Evolutionary conservation across 2,329 filamentous ascomycete species (phyloP).

Genomic region (Rasamsonia emersonii): DNA sequence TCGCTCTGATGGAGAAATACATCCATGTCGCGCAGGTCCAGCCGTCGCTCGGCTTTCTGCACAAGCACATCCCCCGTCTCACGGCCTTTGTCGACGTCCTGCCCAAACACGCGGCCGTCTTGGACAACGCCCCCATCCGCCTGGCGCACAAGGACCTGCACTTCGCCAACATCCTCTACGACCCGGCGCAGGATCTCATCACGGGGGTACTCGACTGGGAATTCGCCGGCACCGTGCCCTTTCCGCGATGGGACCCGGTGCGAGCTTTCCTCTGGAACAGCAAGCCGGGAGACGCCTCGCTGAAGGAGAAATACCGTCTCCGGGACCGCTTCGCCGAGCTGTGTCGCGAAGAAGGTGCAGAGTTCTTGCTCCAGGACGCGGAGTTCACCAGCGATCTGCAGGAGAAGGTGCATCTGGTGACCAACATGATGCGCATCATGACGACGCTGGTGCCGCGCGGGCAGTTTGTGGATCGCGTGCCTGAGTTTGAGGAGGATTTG

Average conservation of each 20-base stretch:
- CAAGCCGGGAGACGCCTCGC: slow-evolving; percentile 11
- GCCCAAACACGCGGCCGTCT: slow-evolving; percentile 3
- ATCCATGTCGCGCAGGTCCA: slow-evolving; percentile 20
- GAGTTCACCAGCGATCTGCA: slow-evolving; percentile 11
- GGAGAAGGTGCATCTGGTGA: slow-evolving; percentile 20
- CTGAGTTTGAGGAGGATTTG: slow-evolving; percentile 12
- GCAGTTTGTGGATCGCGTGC: slow-evolving; percentile 13
- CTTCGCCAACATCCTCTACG: slow-evolving; percentile 30
- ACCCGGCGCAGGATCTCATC: slow-evolving; percentile 15
- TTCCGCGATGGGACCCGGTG: slow-evolving; percentile 26
- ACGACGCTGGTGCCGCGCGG: slow-evolving; percentile 20
- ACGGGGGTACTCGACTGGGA: slow-evolving; percentile 32
- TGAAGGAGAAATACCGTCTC: slow-evolving; percentile 16
- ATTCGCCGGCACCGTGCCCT: slow-evolving; percentile 29
- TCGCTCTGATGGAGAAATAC: slow-evolving; percentile 16
- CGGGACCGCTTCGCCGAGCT: slow-evolving; percentile 16
- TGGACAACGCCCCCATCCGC: slow-evolving; percentile 15
- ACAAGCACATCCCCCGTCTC: slow-evolving; percentile 20
- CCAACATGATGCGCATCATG: slow-evolving; percentile 21
- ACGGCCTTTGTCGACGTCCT: slow-evolving; percentile 12
- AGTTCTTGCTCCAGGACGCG: slow-evolving; percentile 9
- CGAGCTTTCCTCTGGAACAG: slow-evolving; percentile 30
- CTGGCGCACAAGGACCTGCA: slow-evolving; percentile 33
- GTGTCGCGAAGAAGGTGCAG: slow-evolving; percentile 12
- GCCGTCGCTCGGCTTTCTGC: slow-evolving; percentile 16